Percentiles rank a stretch among this genome's conserved stretches.
phyloP scores from a whole-genome alignment of 495 filamentous ascomycete genomes.

The Cairneyella variabilis region DNA sequence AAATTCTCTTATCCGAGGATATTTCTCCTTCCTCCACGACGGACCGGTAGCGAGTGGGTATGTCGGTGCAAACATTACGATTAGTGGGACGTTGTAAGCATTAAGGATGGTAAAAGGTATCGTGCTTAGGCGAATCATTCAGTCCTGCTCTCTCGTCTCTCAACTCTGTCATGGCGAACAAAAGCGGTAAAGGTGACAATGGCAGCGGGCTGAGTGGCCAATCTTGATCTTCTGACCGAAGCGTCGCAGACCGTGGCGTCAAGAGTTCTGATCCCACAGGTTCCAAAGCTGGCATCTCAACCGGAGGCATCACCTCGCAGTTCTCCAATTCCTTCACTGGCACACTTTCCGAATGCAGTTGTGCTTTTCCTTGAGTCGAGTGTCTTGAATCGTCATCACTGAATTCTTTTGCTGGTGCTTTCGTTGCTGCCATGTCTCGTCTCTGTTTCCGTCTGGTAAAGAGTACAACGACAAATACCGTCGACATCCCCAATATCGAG shows the following conservation, averaged over 20 bases:
- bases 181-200: constrained; percentile 10
- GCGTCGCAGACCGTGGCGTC: neutral
- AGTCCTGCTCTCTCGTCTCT: constrained; percentile 15
- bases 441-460: constrained; percentile 16
- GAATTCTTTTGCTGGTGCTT: neutral
- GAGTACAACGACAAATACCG: constrained; percentile 20
- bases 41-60: no score
- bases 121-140: constrained; percentile 9
- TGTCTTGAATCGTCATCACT: neutral
- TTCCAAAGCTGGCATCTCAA: constrained; percentile 18
- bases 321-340: constrained; percentile 9
- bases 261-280: constrained; percentile 19
- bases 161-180: constrained; percentile 19
- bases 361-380: constrained; percentile 2
- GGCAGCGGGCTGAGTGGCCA: constrained; percentile 17
- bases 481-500: constrained; percentile 13
- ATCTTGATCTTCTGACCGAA: constrained; percentile 5
- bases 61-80: no score
- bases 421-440: neutral
- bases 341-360: constrained; percentile 8
- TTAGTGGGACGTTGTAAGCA: no score
- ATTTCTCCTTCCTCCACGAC: no score
- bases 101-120: constrained; percentile 24
- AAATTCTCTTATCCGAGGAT: no score
- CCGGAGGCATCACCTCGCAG: constrained; percentile 4